These are phyloP conservation scores for Fomes fomentarius DNA, from an alignment of 1,284 basidiomycete species.

Conservation along the genomic window DNA sequence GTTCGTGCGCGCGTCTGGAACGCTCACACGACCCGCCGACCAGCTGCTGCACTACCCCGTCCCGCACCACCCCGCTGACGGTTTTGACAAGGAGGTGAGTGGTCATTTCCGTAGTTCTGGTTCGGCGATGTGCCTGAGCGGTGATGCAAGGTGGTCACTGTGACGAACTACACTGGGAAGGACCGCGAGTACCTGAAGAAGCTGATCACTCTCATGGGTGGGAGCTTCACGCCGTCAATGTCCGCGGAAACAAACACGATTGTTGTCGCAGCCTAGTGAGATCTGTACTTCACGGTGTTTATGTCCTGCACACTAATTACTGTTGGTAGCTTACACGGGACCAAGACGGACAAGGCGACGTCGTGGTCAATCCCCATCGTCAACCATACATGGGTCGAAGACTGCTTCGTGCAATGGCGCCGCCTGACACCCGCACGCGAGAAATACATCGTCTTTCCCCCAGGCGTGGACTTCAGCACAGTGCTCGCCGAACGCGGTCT, in stretches of 20 bases:
- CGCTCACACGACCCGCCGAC: slow-evolving; percentile 67
- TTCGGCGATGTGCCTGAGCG: no score
- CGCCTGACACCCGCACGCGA: slow-evolving; percentile 59
- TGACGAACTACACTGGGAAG: slow-evolving; percentile 88
- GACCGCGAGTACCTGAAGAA: slow-evolving; percentile 86
- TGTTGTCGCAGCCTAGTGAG: slow-evolving; percentile 83
- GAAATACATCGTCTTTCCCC: slow-evolving; percentile 70
- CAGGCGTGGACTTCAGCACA: slow-evolving; percentile 66
- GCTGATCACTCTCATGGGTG: slow-evolving; percentile 79
- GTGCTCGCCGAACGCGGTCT: slow-evolving; percentile 60
- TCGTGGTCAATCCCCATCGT: slow-evolving; percentile 86
- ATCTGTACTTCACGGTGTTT: background rate
- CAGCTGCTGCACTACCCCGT: slow-evolving; percentile 63
- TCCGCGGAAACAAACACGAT: slow-evolving; percentile 67
- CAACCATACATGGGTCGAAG: slow-evolving; percentile 90
- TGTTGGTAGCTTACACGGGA: slow-evolving; percentile 60
- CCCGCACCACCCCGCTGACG: slow-evolving; percentile 43
- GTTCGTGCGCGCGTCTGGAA: slow-evolving; percentile 68
- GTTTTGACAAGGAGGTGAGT: slow-evolving; percentile 44
- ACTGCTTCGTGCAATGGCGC: slow-evolving; percentile 83
- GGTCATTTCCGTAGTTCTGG: no score
- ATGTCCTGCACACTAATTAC: background rate
- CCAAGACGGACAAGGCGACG: slow-evolving; percentile 73
- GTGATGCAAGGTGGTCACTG: slow-evolving; percentile 72
- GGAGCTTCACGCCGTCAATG: slow-evolving; percentile 81